Base-by-base conservation (phyloP, 2,329 filamentous ascomycete species). In the Neocucurbitaria cava region DNA sequence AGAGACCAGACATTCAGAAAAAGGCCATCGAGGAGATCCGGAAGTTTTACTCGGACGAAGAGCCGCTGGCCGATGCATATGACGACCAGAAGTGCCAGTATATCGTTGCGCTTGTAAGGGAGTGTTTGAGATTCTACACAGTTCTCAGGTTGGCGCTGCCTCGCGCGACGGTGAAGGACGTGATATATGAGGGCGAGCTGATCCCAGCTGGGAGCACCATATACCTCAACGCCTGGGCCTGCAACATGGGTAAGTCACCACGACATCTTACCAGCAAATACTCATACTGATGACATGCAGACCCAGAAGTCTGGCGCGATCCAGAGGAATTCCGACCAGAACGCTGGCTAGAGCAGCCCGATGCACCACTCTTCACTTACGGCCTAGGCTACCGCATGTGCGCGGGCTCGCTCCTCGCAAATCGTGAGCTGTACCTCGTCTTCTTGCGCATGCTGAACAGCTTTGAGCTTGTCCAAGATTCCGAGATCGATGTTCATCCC, bases 311-410 rank as follows among this genome's bases (percentile, higher is more conserved):
- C n/a, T 87, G 83, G 83, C 69, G 65, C 13, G 85, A 88, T 58
- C 83, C 85, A 1, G 79, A 84, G 30, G 78, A 76, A 5, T 88
- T 89, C 75, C 79, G 84, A 9, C 84, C 84, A 0, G 85, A 88
- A 65, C 79, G 87, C 23, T 89, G 85, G 85, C 72, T 87, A 10
- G 83, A 87, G 67, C 81, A 86, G 43, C 85, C 86, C 0, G 85
- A 89, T 24, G 85, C 85, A 3, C 86, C 86, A 1, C 71, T 88
- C 11, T 88, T 88, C 69, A 87, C 85, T 0, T 89, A 88, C 53
- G 87, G 87, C 0, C 77, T 89, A 9, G 87, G 87, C 1, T 88
- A 88, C 59, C 82, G 86, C 35, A 89, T 89, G 87, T 89, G 87
- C 57, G 85, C 86, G 0, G 87, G 86, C 33, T 85, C 81, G 1